A percentile compares a stretch with the other conserved stretches of the same genome.
Evolutionary conservation across 75 land plant genomes (phyloP).

Genomic region (Selaginella moellendorffii): DNA sequence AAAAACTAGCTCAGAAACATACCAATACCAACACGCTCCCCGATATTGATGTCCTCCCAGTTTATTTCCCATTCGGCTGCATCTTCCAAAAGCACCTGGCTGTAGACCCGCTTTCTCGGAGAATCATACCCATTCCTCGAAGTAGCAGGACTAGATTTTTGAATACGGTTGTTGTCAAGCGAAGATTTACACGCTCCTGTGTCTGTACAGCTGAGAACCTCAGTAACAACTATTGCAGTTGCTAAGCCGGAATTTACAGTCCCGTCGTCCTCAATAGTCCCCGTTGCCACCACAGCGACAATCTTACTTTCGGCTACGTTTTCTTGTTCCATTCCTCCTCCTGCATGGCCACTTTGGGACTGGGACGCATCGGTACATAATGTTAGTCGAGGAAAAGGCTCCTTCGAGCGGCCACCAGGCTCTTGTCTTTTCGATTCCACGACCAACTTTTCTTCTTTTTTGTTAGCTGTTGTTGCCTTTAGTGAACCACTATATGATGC

Average conservation of each 20-base stretch:
- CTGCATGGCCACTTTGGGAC: too few relatives aligned
- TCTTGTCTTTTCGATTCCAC: neutral
- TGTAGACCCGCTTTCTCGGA: neutral
- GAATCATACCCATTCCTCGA: neutral
- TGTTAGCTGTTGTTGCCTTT: too few relatives aligned
- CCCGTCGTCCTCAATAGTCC: neutral
- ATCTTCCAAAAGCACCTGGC: constrained; percentile 1
- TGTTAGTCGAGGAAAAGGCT: neutral
- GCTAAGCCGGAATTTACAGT: neutral
- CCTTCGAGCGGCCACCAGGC: neutral
- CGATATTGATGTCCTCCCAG: constrained; percentile 4
- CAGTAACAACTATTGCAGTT: neutral
- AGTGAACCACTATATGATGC: neutral
- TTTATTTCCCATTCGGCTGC: constrained; percentile 1
- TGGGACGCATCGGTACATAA: neutral
- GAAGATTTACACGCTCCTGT: too few relatives aligned
- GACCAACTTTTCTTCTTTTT: neutral
- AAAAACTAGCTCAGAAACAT: neutral
- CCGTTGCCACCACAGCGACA: neutral
- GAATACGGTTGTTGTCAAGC: neutral
- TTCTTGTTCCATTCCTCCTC: too few relatives aligned
- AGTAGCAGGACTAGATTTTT: neutral
- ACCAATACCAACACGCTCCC: constrained; percentile 6
- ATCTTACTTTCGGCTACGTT: too few relatives aligned
- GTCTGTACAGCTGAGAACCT: neutral